Evolutionary conservation across 257 asterid species (phyloP), one percentile per base, ranked within the genome.

Genomic region (Linaria vulgaris): DNA sequence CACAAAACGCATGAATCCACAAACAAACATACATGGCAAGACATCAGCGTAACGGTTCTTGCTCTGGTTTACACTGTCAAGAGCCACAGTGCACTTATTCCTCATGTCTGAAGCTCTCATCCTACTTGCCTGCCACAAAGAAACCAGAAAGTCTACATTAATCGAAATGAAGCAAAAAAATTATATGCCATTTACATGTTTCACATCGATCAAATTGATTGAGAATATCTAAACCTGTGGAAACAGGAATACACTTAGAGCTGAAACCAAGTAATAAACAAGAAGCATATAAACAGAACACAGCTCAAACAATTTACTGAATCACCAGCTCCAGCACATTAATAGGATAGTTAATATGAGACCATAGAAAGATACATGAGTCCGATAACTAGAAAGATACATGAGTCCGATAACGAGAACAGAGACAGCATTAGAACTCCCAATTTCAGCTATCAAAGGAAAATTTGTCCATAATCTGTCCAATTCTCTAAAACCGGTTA

Each of bases 31-130:
- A 92, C 97, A 92, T 64, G 99, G 96, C 66, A 89, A 16, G 58
- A 92, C 95, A 77, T 92, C 94, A 63, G 85, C 47, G 58, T 92
- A 92, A 19, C 96, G 97, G 73, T 92, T 92, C 82, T 92, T 92
- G 67, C 78, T 66, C 67, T 47, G 47, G 82, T 92, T 92, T 50
- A 60, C 46, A 63, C 68, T 43, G 56, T 76, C 70, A n/a, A 78
- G 79, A 69, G 97, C 96, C 67, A 89, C 94, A 12, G 59, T 62
- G 74, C 97, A 87, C 72, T 81, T 82, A 50, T 57, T 80, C 80
- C 79, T 78, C 95, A 83, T 79, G 19, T 85, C 94, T 21, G 65
- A 47, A 64, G 83, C 91, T 55, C 72, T 80, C 79, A 74, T 56
- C 81, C 91, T 82, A 66, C 74, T 80, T n/a, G 72, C 80, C 96